Base-by-base conservation (phyloP, 1,139 yeast species). In the Diutina sp. region DNA sequence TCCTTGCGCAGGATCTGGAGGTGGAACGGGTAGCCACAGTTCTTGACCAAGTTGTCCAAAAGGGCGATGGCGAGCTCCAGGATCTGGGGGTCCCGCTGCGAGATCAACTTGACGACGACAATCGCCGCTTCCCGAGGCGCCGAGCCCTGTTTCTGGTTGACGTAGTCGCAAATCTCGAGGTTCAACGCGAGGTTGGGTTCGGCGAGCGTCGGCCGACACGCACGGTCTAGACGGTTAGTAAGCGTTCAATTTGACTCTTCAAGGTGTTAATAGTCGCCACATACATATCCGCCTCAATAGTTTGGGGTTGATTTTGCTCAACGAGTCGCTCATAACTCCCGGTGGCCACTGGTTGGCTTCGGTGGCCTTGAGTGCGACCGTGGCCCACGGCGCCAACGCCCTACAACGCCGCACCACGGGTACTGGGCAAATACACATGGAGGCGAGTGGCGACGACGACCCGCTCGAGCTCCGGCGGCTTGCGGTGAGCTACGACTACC, bases 1-100 rank as follows among this genome's bases (percentile, higher is more conserved):
- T 93, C 99, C 71, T 93, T 93, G 60, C 98, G 81, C 8, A 97
- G 88, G 57, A 93, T 89, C 72, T 95, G 99, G 57, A 93, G 77
- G 62, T 93, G 99, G 73, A 93, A 84, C 4, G 99, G 97, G 69
- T 91, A 95, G 2, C 99, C 99, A 74, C 99, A 93, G 71, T 93
- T 93, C 72, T 93, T 93, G 57, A 93, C 99, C 64, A 95, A 77
- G 59, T 90, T 90, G 67, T 93, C 99, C 62, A 93, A 80, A 57
- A 87, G 67, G 5, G 78, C 63, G 72, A 69, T 67, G 4, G 85
- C 85, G 69, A 81, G 72, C 66, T 80, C 85, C 16, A 83, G 72
- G 32, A 91, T 87, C 66, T 88, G 96, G 0, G 95, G 84, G 63
- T 88, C 95, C 63, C 89, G 79, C 63, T 87, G 87, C 69, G 90